These are phyloP conservation scores for Leccinum pachyderme DNA, from an alignment of 1,284 basidiomycete genomes.

Conservation along the genomic window DNA sequence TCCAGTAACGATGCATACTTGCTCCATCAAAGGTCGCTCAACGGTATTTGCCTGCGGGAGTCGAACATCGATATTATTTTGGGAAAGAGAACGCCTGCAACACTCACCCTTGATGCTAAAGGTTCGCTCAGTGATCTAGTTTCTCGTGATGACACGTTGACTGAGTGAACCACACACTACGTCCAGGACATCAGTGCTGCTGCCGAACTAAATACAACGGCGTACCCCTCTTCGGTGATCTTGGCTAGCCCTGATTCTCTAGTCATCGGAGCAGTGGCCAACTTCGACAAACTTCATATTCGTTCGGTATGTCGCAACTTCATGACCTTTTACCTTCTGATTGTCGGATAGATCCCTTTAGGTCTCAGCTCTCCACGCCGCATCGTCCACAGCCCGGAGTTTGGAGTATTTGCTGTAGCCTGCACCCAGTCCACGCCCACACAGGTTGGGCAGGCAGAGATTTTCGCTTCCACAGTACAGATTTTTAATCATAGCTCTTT, in stretches of 20 bases:
- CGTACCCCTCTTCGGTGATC: slow-evolving; percentile 54
- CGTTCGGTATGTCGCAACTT: slow-evolving; percentile 55
- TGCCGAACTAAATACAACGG: slow-evolving; percentile 46
- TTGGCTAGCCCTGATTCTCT: slow-evolving; percentile 57
- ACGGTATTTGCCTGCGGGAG: slow-evolving; percentile 66
- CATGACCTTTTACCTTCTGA: slow-evolving; percentile 11
- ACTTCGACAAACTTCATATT: slow-evolving; percentile 80
- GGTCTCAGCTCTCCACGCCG: slow-evolving; percentile 66
- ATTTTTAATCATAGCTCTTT: slow-evolving; percentile 68
- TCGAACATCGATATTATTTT: slow-evolving; percentile 62
- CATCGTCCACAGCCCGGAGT: slow-evolving; percentile 55
- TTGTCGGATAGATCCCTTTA: slow-evolving; percentile 53
- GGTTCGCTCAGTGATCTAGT: slow-evolving; percentile 40
- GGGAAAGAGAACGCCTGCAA: slow-evolving; percentile 62
- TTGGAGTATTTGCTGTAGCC: slow-evolving; percentile 64
- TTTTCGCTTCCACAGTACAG: slow-evolving; percentile 57
- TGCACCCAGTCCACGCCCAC: slow-evolving; percentile 52
- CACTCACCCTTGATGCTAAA: slow-evolving; percentile 75
- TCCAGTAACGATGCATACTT: slow-evolving; percentile 61
- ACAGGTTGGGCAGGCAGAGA: slow-evolving; percentile 52
- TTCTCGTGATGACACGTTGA: background rate
- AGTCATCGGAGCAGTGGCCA: slow-evolving; percentile 62
- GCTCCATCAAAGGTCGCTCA: slow-evolving; percentile 47
- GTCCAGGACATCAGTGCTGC: slow-evolving; percentile 61
- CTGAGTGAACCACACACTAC: background rate